Conservation (phyloP, 1,139 yeast genomes). For the Geotrichum phurueaensis region DNA sequence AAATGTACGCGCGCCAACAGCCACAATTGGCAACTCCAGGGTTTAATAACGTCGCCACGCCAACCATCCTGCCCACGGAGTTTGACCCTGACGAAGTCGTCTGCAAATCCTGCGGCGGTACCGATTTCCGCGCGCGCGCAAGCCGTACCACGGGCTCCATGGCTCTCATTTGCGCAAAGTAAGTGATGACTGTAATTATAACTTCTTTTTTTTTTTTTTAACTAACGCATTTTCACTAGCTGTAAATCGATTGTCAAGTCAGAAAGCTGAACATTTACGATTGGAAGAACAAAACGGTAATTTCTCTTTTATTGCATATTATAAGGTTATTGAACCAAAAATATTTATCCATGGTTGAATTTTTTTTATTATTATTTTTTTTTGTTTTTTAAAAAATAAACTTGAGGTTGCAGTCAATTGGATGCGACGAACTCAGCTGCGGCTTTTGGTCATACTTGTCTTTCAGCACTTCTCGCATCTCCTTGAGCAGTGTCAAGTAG, state of each 20-base stretch:
- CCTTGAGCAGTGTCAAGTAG: slow-evolving; percentile 69
- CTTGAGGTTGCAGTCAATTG: slow-evolving; percentile 68
- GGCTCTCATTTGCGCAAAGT: slow-evolving; percentile 10
- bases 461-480: slow-evolving; percentile 64
- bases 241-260: not conserved
- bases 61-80: not conserved
- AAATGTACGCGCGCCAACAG: not conserved
- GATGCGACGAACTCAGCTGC: slow-evolving; percentile 79
- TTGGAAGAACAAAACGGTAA: too few relatives aligned
- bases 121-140: slow-evolving; percentile 11
- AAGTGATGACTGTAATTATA: not conserved
- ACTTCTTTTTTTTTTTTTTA: not conserved
- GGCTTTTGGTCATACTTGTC: slow-evolving; percentile 82
- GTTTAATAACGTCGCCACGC: not conserved
- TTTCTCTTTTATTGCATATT: not conserved
- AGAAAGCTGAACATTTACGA: not conserved
- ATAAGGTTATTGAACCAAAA: not conserved
- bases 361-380: too few relatives aligned
- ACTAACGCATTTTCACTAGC: not conserved
- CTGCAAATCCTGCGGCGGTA: slow-evolving; percentile 9
- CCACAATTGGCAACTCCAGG: not conserved
- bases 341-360: too few relatives aligned
- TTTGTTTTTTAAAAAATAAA: slow-evolving; percentile 41
- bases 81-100: slow-evolving; percentile 5
- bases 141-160: slow-evolving; percentile 7